Evolutionary conservation across 2,329 filamentous ascomycete species (phyloP).

Genomic region (Ophiostoma tasmaniense): DNA sequence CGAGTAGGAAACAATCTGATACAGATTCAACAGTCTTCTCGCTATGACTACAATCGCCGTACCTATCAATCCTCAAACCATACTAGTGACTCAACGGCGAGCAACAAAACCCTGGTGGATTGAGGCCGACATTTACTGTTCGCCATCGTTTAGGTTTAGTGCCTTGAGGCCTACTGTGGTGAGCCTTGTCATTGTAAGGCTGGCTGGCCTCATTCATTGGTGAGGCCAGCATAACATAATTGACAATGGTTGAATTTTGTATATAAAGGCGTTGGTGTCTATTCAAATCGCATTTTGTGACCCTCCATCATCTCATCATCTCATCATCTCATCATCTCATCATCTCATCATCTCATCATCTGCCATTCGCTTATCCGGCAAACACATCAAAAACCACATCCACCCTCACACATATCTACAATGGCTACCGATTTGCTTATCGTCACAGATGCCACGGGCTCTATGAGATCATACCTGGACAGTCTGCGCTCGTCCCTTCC

Average conservation of each 20-base stretch:
- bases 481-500: conserved; percentile 40
- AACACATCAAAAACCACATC: not conserved
- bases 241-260: not conserved
- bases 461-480: conserved; percentile 36
- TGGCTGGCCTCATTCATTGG: not conserved
- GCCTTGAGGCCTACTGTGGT: not conserved
- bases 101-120: not conserved
- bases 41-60: not conserved
- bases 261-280: not conserved
- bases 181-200: not conserved
- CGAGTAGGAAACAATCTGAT: too few relatives aligned
- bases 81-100: not conserved
- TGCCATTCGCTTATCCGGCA: not conserved
- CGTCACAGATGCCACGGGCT: conserved; percentile 38
- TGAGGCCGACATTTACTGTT: not conserved
- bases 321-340: not conserved
- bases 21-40: not conserved
- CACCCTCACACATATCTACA: not conserved
- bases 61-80: not conserved
- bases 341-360: not conserved
- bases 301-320: not conserved
- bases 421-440: conserved; percentile 37
- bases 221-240: not conserved
- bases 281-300: not conserved
- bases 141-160: not conserved